Evolutionary conservation across 2,329 filamentous ascomycete genomes (phyloP).

Genomic region (Aspergillus alliaceus): DNA sequence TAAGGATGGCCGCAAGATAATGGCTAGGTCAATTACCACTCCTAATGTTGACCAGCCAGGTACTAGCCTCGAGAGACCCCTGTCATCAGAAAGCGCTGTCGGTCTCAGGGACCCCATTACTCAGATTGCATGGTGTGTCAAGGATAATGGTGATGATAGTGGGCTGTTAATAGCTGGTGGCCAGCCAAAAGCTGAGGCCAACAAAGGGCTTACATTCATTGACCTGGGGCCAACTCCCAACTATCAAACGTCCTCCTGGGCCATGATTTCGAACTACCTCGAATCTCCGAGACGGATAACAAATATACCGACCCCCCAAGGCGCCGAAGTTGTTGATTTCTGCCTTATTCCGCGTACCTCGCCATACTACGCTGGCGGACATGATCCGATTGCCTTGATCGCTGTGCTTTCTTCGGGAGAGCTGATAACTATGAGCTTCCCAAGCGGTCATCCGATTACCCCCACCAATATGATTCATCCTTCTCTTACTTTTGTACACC

Average conservation of each 20-base stretch:
- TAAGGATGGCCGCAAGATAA: conserved; percentile 79
- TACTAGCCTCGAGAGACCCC: conserved; percentile 41
- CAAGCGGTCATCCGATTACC: conserved; percentile 84
- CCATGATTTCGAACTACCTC: conserved; percentile 75
- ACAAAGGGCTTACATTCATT: conserved; percentile 81
- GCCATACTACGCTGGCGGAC: conserved; percentile 81
- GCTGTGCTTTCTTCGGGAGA: conserved; percentile 82
- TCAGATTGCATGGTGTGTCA: conserved; percentile 88
- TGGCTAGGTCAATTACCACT: conserved; percentile 77
- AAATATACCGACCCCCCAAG: conserved; percentile 72
- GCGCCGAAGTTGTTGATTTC: conserved; percentile 75
- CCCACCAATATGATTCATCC: conserved; percentile 92
- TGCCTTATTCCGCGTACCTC: conserved; percentile 78
- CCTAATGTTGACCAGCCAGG: conserved; percentile 70
- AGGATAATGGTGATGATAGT: conserved; percentile 90
- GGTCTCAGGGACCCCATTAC: conserved; percentile 71
- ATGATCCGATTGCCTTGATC: conserved; percentile 86
- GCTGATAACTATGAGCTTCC: conserved; percentile 85
- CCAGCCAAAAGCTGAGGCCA: conserved; percentile 62
- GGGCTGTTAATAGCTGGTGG: conserved; percentile 85
- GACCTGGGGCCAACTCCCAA: conserved; percentile 86
- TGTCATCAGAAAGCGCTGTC: conserved; percentile 51
- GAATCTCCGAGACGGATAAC: conserved; percentile 70
- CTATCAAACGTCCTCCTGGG: conserved; percentile 90
- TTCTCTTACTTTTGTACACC: conserved; percentile 83